These are phyloP conservation scores for Globomyces pollinis-pini DNA, from an alignment of 192 early-diverging fungal species.

Conservation along the genomic window DNA sequence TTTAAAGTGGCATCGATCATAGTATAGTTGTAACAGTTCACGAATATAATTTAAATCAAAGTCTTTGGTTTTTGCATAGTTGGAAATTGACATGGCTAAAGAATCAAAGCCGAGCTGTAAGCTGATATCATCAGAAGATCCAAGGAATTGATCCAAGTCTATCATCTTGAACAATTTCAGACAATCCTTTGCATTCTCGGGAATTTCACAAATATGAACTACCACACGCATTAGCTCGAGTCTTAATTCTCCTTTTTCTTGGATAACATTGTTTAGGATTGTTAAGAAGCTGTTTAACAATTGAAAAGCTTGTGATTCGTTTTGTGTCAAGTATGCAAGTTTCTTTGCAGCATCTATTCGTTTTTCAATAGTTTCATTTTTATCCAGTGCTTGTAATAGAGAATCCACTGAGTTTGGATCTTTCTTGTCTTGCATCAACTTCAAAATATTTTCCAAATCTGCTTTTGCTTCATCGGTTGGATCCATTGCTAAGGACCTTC, in stretches of 20 bases:
- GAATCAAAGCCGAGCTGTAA: background rate
- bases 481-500: background rate
- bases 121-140: background rate
- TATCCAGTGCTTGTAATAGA: background rate
- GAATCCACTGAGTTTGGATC: constrained; percentile 6
- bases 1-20: background rate
- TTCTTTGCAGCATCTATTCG: constrained; percentile 17
- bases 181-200: background rate
- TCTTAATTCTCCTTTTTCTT: background rate
- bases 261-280: background rate
- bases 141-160: background rate
- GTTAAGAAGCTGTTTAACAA: background rate
- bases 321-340: background rate
- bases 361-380: background rate
- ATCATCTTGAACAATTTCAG: background rate
- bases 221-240: background rate
- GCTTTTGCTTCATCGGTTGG: background rate
- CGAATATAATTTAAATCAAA: too few species aligned
- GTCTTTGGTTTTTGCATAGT: background rate
- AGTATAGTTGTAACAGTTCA: background rate
- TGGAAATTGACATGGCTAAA: background rate
- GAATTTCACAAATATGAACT: background rate
- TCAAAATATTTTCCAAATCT: background rate
- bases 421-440: background rate
- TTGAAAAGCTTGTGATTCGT: background rate